A percentile compares a stretch with the other conserved stretches of the same genome.
Evolutionary conservation across 2,329 filamentous ascomycete species (phyloP).

Genomic region (Cladophialophora exuberans): DNA sequence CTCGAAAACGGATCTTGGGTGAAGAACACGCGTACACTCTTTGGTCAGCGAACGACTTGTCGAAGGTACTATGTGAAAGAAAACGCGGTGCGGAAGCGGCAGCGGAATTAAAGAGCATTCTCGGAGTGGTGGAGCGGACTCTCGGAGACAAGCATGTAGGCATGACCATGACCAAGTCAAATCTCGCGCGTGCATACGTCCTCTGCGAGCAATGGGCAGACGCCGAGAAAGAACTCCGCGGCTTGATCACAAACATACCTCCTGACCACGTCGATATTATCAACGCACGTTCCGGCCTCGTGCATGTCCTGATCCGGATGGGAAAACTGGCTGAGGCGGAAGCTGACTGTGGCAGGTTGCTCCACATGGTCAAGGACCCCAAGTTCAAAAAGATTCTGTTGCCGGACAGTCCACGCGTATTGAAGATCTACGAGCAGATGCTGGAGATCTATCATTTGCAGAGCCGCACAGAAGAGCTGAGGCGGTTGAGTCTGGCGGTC

Average conservation of each 20-base stretch:
- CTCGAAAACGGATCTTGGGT: slow-evolving; percentile 24
- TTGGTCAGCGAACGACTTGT: slow-evolving; percentile 30
- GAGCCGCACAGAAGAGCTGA: not conserved
- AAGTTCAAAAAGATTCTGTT: not conserved
- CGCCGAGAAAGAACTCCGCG: slow-evolving; percentile 24
- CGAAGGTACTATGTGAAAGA: slow-evolving; percentile 28
- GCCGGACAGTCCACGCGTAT: not conserved
- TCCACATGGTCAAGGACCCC: slow-evolving; percentile 3
- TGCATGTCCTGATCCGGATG: slow-evolving; percentile 29
- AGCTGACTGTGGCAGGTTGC: slow-evolving; percentile 21
- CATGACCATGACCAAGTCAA: slow-evolving; percentile 36
- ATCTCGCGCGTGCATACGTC: slow-evolving; percentile 35
- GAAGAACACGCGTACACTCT: slow-evolving; percentile 33
- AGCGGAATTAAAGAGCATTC: slow-evolving; percentile 52
- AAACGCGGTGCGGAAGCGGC: slow-evolving; percentile 65
- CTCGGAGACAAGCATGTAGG: slow-evolving; percentile 33
- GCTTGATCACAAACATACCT: slow-evolving; percentile 19
- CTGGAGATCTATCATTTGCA: not conserved
- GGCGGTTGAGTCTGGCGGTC: not conserved
- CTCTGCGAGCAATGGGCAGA: slow-evolving; percentile 26
- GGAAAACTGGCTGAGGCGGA: slow-evolving; percentile 28
- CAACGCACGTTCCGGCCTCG: slow-evolving; percentile 30
- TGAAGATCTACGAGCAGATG: not conserved
- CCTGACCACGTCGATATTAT: slow-evolving; percentile 32
- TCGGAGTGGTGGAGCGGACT: slow-evolving; percentile 31